These are phyloP conservation scores for Arabis hirsuta DNA, from an alignment of 345 rosid genomes.

Conservation along the genomic window DNA sequence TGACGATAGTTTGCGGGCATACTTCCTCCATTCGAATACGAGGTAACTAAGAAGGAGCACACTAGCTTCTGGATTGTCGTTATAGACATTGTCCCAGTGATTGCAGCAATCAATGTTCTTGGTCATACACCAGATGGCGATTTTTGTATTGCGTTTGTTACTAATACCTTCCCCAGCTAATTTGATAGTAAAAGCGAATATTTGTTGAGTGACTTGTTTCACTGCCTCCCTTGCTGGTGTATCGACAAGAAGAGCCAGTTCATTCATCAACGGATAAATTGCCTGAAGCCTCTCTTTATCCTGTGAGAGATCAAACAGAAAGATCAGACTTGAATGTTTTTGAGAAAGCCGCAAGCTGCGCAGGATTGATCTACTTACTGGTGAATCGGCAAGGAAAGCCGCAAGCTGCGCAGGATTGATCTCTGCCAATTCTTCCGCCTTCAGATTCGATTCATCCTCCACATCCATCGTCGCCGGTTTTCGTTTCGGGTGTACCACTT, in stretches of 20 bases:
- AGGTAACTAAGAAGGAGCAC: conserved; percentile 50
- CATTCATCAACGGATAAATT: background rate
- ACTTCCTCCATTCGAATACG: conserved; percentile 54
- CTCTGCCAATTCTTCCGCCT: too few relatives aligned
- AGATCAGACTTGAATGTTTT: too few relatives aligned
- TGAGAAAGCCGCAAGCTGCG: too few relatives aligned
- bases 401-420: too few relatives aligned
- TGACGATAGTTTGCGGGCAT: conserved; percentile 42
- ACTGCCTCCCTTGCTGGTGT: conserved; percentile 60
- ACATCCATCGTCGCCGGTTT: too few relatives aligned
- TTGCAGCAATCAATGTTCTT: conserved; percentile 61
- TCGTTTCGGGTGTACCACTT: too few relatives aligned
- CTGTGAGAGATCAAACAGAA: too few relatives aligned
- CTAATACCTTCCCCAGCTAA: conserved; percentile 57
- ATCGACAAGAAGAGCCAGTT: conserved; percentile 64
- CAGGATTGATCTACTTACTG: too few relatives aligned
- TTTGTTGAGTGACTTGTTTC: conserved; percentile 61
- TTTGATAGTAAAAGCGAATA: conserved; percentile 49
- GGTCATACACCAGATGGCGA: conserved; percentile 56
- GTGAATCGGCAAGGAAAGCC: too few relatives aligned
- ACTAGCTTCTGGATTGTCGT: conserved; percentile 56
- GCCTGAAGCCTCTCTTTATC: too few relatives aligned
- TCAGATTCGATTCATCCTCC: too few relatives aligned
- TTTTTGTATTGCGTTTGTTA: background rate
- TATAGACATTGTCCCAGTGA: conserved; percentile 63